phyloP scores from a whole-genome alignment of 352 stramenopile species.

The Thalassiosira livingstoniorum region DNA sequence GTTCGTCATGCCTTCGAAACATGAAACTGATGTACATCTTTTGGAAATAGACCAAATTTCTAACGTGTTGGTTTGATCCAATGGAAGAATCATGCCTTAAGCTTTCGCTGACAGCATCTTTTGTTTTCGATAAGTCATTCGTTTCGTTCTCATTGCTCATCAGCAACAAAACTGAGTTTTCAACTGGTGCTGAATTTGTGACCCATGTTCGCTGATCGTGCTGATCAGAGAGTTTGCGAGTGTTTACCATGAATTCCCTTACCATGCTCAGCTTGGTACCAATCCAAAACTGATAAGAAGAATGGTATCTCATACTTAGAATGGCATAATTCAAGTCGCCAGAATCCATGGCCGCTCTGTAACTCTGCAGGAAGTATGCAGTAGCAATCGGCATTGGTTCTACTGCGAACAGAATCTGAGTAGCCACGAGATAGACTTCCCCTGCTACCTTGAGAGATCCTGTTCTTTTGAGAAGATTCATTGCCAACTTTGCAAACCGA shows the following conservation, averaged over 20 bases:
- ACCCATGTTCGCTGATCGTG: too few species aligned
- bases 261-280: too few species aligned
- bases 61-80: too few species aligned
- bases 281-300: neutral
- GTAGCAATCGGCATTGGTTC: constrained; percentile 17
- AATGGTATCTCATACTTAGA: neutral
- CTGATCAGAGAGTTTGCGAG: too few species aligned
- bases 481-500: constrained; percentile 27
- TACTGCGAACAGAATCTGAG: constrained; percentile 21
- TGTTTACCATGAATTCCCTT: too few species aligned
- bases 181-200: too few species aligned
- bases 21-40: neutral
- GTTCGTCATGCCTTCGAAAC: neutral
- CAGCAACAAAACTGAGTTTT: too few species aligned
- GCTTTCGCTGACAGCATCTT: too few species aligned
- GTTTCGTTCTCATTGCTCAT: too few species aligned
- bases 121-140: too few species aligned
- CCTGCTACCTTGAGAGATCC: constrained; percentile 31
- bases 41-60: neutral
- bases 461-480: constrained; percentile 16
- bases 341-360: constrained; percentile 20
- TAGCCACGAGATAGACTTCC: constrained; percentile 3
- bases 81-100: too few species aligned
- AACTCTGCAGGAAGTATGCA: constrained; percentile 18
- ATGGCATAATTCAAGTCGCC: constrained; percentile 23